Evolutionary conservation across 1,284 basidiomycete species (phyloP), one percentile per base, ranked within the genome.

Genomic region (Malassezia slooffiae): DNA sequence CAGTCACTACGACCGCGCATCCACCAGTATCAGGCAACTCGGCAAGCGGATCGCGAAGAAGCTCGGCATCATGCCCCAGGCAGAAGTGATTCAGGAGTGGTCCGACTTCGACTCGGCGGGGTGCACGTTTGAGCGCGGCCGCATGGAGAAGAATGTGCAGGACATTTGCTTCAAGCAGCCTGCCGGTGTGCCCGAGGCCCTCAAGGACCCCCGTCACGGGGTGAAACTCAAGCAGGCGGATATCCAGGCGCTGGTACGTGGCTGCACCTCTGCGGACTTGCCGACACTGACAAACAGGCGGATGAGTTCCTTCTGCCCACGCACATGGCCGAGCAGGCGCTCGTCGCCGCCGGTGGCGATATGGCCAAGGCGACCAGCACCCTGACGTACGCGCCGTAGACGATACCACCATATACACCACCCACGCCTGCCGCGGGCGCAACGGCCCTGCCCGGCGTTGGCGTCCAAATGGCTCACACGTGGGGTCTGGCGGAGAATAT

Each of bases 1-100:
- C n/a, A n/a, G n/a, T n/a, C n/a, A n/a, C n/a, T n/a, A n/a, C n/a
- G n/a, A n/a, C n/a, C n/a, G n/a, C n/a, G n/a, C n/a, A n/a, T n/a
- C n/a, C n/a, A n/a, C n/a, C n/a, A n/a, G n/a, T n/a, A n/a, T n/a
- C n/a, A n/a, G n/a, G n/a, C n/a, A n/a, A n/a, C n/a, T n/a, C n/a
- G n/a, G n/a, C n/a, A n/a, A n/a, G n/a, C n/a, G n/a, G 13, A 7
- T 10, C 9, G 16, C 21, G n/a, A 36, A 29, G 12, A 30, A 8
- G 27, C 12, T 13, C 12, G n/a, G 15, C 27, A 16, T 10, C n/a
- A n/a, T n/a, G n/a, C n/a, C 17, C 13, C n/a, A 47, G 22, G 23
- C 46, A 5, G 50, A 64, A 51, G 60, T 64, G 27, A 62, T 64
- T 33, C 62, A 64, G 48, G 59, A 64, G 34, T 64, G 62, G 62